Evolutionary conservation across 129 eudicot genomes (phyloP).

Genomic region (Oenanthe sinensis): DNA sequence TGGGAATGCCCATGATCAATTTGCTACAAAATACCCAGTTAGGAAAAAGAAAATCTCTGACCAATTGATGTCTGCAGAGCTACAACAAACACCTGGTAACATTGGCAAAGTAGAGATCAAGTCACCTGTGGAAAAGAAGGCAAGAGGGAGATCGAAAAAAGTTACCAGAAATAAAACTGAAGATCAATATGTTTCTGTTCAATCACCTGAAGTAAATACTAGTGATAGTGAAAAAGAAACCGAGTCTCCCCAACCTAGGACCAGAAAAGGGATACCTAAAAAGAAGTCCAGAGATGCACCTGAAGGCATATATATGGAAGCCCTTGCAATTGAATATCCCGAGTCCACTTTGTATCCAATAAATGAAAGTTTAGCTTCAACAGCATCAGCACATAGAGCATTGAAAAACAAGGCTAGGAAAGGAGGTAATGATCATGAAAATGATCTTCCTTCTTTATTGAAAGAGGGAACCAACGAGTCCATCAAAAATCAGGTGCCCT

Average conservation of each 20-base stretch:
- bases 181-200: not conserved
- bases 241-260: slow-evolving; percentile 11
- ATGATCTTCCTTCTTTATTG: not conserved
- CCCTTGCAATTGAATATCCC: slow-evolving; percentile 15
- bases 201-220: not conserved
- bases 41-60: slow-evolving; percentile 11
- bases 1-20: slow-evolving; percentile 12
- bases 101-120: not conserved
- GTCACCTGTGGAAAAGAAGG: not conserved
- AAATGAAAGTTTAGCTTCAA: slow-evolving; percentile 9
- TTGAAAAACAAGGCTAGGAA: not conserved
- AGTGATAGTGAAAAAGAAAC: not conserved
- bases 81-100: not conserved
- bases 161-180: not conserved
- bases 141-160: not conserved
- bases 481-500: not conserved
- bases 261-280: slow-evolving; percentile 26
- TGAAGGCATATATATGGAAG: slow-evolving; percentile 7
- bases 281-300: slow-evolving; percentile 19
- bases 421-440: not conserved
- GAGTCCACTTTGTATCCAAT: slow-evolving; percentile 13
- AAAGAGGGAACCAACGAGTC: not conserved
- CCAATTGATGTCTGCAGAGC: slow-evolving; percentile 13
- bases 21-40: slow-evolving; percentile 11
- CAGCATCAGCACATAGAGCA: slow-evolving; percentile 17